Evolutionary conservation across 2,329 filamentous ascomycete genomes (phyloP).

Genomic region (Aaosphaeria arxii): DNA sequence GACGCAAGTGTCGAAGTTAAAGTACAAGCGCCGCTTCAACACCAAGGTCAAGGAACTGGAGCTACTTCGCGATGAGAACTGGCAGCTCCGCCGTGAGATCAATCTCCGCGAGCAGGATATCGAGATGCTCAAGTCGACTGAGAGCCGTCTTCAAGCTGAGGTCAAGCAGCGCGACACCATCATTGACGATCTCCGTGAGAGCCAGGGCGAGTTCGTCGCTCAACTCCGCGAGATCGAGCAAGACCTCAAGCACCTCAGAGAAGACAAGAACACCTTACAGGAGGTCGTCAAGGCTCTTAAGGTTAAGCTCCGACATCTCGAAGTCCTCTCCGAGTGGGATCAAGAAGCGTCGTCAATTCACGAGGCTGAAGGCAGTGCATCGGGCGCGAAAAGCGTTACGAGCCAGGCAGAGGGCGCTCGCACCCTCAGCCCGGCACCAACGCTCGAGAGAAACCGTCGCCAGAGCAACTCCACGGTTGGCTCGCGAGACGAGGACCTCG

Average conservation of each 20-base stretch:
- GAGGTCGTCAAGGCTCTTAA: slow-evolving; percentile 26
- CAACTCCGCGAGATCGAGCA: slow-evolving; percentile 25
- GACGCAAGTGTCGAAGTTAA: slow-evolving; percentile 21
- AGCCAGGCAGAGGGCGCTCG: slow-evolving; percentile 1
- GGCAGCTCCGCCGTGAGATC: slow-evolving; percentile 23
- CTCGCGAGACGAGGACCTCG: slow-evolving; percentile 16
- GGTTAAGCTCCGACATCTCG: slow-evolving; percentile 25
- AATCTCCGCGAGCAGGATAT: slow-evolving; percentile 22
- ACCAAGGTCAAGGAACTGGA: slow-evolving; percentile 28
- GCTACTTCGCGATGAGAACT: slow-evolving; percentile 23
- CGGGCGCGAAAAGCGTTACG: slow-evolving; percentile 5
- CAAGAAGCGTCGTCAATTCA: slow-evolving; percentile 3
- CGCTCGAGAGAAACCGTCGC: background rate
- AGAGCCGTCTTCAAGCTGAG: slow-evolving; percentile 18
- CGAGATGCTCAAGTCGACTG: slow-evolving; percentile 16
- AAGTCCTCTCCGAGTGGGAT: slow-evolving; percentile 22
- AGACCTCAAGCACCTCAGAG: slow-evolving; percentile 23
- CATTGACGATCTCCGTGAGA: slow-evolving; percentile 23
- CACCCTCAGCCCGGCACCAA: background rate
- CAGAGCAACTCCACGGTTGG: slow-evolving; percentile 15
- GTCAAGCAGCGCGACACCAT: slow-evolving; percentile 22
- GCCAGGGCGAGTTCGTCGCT: slow-evolving; percentile 19
- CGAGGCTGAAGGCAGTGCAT: too few relatives aligned
- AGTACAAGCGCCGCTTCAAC: slow-evolving; percentile 28
- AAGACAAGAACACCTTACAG: slow-evolving; percentile 31